phyloP scores from a whole-genome alignment of 306 rosid genomes.

The Rosa rugosa region DNA sequence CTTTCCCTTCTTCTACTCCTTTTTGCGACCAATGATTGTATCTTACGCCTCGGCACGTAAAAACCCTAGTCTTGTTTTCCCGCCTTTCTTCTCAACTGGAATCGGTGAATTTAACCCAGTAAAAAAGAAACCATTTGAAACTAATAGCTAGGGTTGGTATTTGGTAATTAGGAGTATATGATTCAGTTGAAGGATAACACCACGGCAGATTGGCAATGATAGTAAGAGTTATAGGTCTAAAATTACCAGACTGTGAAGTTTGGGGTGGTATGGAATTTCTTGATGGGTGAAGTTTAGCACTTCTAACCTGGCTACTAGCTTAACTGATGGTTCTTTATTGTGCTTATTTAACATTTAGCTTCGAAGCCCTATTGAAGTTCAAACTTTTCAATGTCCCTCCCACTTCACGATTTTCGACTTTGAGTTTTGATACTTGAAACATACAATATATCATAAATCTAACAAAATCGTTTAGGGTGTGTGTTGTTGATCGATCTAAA shows the following conservation, averaged over 20 bases:
- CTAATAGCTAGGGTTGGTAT: not conserved
- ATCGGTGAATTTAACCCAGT: not conserved
- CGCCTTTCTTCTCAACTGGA: not conserved
- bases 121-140: not conserved
- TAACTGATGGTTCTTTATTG: not conserved
- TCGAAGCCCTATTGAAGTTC: not conserved
- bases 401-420: too few relatives aligned
- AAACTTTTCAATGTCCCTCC: too few relatives aligned
- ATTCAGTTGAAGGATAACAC: not conserved
- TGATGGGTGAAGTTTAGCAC: too few relatives aligned
- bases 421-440: too few relatives aligned
- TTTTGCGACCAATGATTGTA: conserved; percentile 11
- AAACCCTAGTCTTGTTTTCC: not conserved
- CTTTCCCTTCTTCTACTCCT: too few relatives aligned
- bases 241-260: not conserved
- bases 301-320: too few relatives aligned
- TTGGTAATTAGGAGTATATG: not conserved
- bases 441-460: too few relatives aligned
- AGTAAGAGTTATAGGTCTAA: too few relatives aligned
- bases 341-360: not conserved
- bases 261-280: too few relatives aligned
- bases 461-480: too few relatives aligned
- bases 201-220: too few relatives aligned
- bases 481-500: not conserved
- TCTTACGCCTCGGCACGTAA: not conserved